These are phyloP conservation scores for Quercus wislizeni DNA, from an alignment of 306 rosid genomes.

Conservation along the genomic window DNA sequence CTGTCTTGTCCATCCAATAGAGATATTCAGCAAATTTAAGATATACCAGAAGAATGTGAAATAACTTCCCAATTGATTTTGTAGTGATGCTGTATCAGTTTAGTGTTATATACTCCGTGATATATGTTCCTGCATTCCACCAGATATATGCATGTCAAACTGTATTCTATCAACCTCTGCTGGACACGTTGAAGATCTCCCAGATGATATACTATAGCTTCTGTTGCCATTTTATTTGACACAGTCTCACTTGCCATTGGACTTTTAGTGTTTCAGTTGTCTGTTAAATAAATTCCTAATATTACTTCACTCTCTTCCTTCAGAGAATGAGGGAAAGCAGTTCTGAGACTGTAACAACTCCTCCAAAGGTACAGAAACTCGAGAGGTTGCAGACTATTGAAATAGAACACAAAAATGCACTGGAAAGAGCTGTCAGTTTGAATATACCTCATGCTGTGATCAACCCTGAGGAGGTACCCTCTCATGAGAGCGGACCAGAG, in stretches of 20 bases:
- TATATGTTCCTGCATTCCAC: background rate
- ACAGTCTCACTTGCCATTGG: no score
- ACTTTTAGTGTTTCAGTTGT: background rate
- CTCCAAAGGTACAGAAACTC: slow-evolving; percentile 55
- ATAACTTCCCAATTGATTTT: background rate
- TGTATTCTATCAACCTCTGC: background rate
- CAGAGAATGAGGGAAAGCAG: slow-evolving; percentile 50
- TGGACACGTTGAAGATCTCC: background rate
- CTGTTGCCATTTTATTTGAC: background rate
- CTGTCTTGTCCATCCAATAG: background rate
- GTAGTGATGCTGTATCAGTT: background rate
- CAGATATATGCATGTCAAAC: background rate
- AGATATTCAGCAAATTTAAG: background rate
- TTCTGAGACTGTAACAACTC: slow-evolving; percentile 49
- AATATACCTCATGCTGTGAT: slow-evolving; percentile 70
- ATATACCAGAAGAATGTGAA: background rate
- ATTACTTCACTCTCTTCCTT: background rate
- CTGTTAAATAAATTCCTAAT: background rate
- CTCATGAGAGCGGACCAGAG: slow-evolving; percentile 27
- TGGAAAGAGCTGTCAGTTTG: slow-evolving; percentile 78
- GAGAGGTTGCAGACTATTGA: slow-evolving; percentile 66
- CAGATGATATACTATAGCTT: background rate
- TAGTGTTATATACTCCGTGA: background rate
- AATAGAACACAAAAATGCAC: slow-evolving; percentile 73
- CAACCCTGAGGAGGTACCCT: slow-evolving; percentile 26